These are phyloP conservation scores for Vachellia pachyceras DNA, from an alignment of 306 rosid species.

Conservation along the genomic window DNA sequence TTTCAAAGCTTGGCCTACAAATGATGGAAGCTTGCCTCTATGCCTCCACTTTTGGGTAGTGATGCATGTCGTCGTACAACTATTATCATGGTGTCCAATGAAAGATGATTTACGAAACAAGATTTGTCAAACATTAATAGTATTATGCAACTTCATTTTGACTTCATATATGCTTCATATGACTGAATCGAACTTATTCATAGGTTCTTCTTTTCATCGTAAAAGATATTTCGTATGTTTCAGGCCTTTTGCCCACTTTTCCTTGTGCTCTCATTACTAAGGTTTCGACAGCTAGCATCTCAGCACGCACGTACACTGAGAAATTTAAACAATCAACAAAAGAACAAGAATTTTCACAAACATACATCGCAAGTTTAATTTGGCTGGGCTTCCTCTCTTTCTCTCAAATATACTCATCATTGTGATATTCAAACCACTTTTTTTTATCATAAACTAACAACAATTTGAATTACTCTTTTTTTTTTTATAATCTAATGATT, in stretches of 20 bases:
- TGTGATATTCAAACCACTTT: neutral
- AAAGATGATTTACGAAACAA: neutral
- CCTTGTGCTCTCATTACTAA: neutral
- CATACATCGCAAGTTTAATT: too few relatives aligned
- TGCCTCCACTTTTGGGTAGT: neutral
- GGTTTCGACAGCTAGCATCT: too few relatives aligned
- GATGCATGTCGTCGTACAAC: neutral
- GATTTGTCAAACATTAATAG: neutral
- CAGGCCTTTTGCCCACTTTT: neutral
- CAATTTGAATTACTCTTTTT: neutral
- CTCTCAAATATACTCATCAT: too few relatives aligned
- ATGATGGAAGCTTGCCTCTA: neutral
- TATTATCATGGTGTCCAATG: neutral
- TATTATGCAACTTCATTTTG: neutral
- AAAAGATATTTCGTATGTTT: too few relatives aligned
- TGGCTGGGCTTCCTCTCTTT: too few relatives aligned
- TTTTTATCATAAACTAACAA: neutral
- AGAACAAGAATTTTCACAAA: too few relatives aligned
- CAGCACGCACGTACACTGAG: too few relatives aligned
- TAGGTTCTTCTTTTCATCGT: neutral
- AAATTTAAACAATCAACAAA: too few relatives aligned
- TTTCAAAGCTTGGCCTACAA: neutral
- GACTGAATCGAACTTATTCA: neutral
- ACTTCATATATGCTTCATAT: too few relatives aligned
- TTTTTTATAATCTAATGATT: neutral